Base-by-base conservation (phyloP, 2,329 filamentous ascomycete species). In the Colletotrichum neosansevieriae region DNA sequence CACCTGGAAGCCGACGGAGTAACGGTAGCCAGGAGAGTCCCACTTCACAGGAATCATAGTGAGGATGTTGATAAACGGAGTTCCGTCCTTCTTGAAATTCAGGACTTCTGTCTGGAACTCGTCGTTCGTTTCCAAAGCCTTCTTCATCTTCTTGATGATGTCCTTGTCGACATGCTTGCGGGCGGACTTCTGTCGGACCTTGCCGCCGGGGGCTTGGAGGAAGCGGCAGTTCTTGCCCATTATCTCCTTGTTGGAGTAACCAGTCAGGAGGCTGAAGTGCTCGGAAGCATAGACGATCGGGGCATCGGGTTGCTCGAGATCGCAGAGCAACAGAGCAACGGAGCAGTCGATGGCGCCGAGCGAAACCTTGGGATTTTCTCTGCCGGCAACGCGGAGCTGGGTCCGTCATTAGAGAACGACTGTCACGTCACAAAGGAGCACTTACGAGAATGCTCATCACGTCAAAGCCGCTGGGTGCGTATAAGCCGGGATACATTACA, bases 281-380 rank as follows among this genome's bases (percentile, higher is more conserved):
- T 94, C 92, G 1, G 93, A 95, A 72, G 90, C 93, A 76, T 97
- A 97, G 9, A 97, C 88, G 68, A 97, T 94, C 3, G 94, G 94
- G 34, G 85, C 83, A 77, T 97, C 93, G 32, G 91, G 87, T 72
- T 88, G 86, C 47, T 87, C 85, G 36, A 94, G 89, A 77, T 97
- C 93, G 79, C 93, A 96, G 45, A 97, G 86, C 17, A 95, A 87
- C 71, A 97, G 90, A 2, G 94, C 91, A 75, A 93, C 96, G 2
- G 93, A 96, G 72, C 93, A 84, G 78, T 97, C 94, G 38, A 97
- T 90, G 0, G 92, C 87, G 6, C 94, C 94, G 47, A 97, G 90
- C 56, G 94, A 87, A 73, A 97, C 89, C 72, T 91, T 85, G 1
- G 93, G 92, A 69, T 93, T 90, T 15, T 89, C 88, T 65, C 93